Conservation (phyloP, 305 asterid genomes). For the Solanum hybrid region DNA sequence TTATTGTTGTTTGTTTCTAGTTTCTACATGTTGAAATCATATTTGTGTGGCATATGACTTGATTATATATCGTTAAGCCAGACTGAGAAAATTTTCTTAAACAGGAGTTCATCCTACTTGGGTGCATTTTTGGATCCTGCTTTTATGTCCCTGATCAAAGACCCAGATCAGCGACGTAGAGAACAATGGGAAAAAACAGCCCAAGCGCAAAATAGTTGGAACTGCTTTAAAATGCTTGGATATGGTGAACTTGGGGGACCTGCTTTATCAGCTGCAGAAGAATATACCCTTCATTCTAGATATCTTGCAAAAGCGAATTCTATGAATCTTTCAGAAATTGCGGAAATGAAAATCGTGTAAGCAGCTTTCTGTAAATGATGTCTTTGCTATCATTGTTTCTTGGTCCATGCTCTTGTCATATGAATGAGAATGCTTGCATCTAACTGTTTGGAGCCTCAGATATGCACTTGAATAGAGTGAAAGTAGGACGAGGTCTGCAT, state of each 20-base stretch:
- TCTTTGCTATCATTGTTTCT: background rate
- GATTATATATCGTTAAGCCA: background rate
- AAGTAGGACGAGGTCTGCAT: background rate
- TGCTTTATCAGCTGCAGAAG: conserved; percentile 89
- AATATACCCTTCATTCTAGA: conserved; percentile 92
- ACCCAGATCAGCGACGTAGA: conserved; percentile 83
- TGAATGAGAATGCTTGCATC: background rate
- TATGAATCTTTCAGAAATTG: conserved; percentile 79
- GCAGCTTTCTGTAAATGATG: conserved; percentile 14
- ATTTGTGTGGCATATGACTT: background rate
- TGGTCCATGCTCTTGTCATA: background rate
- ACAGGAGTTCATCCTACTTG: conserved; percentile 71
- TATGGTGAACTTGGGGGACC: conserved; percentile 89
- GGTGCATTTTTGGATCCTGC: conserved; percentile 91
- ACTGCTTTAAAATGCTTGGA: conserved; percentile 66
- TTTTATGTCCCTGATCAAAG: conserved; percentile 93
- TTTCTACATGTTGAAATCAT: background rate
- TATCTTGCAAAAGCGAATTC: conserved; percentile 95
- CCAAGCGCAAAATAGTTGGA: conserved; percentile 72
- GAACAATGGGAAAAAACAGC: conserved; percentile 94
- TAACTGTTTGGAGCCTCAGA: background rate
- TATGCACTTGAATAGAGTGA: conserved; percentile 1
- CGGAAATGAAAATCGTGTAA: conserved; percentile 97
- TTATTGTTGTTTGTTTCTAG: background rate
- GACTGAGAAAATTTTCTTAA: background rate